These are phyloP conservation scores for Epicoccum nigrum DNA, from an alignment of 2,329 filamentous ascomycete genomes.

Conservation along the genomic window DNA sequence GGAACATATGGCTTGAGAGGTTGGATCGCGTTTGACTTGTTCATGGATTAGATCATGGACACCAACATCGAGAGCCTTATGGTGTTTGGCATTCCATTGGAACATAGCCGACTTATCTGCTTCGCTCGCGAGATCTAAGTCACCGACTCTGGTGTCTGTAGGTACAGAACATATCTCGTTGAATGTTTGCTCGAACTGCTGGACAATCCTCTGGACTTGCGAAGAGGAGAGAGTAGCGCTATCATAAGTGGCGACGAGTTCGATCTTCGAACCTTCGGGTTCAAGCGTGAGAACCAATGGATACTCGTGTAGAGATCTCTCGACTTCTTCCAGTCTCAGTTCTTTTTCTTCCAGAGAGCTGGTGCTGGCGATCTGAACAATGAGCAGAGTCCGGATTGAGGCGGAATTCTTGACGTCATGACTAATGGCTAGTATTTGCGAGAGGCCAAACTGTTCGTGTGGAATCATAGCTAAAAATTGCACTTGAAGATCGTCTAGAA, in stretches of 20 bases:
- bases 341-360: neutral
- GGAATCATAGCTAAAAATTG: slow-evolving; percentile 3
- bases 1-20: neutral
- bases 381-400: neutral
- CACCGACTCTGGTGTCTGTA: slow-evolving; percentile 3
- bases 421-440: neutral
- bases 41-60: slow-evolving; percentile 3
- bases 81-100: neutral
- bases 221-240: neutral
- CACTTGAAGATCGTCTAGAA: neutral
- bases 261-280: neutral
- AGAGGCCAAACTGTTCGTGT: slow-evolving; percentile 4
- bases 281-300: slow-evolving; percentile 3
- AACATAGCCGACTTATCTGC: slow-evolving; percentile 6
- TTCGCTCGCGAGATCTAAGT: neutral
- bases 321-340: neutral
- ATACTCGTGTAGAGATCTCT: slow-evolving; percentile 5
- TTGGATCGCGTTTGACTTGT: neutral
- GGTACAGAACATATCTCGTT: neutral
- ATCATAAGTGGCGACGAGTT: neutral
- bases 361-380: neutral
- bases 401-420: neutral
- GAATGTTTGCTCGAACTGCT: slow-evolving; percentile 2
- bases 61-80: slow-evolving; percentile 1
- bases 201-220: slow-evolving; percentile 1